Evolutionary conservation across 768 basidiomycete genomes (phyloP), one percentile per base, ranked within the genome.

Genomic region (Amyloporia xantha): DNA sequence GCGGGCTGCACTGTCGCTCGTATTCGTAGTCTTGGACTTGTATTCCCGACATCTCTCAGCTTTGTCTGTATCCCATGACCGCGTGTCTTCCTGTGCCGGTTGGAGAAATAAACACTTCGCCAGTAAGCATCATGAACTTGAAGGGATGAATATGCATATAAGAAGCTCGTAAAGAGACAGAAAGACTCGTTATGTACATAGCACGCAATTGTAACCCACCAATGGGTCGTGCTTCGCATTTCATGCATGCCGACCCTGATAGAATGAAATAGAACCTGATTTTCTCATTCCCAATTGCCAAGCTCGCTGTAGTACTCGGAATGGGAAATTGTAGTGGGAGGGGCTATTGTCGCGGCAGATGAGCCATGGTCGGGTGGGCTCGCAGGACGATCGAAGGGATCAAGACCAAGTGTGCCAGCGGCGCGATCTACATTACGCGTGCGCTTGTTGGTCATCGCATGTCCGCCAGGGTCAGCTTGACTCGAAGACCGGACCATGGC

Each of bases 371-470:
- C 77, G 47, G 86, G 82, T 43, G 67, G 65, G 66, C 84, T 76
- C 3, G 60, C 54, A n/a, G n/a, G n/a, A 61, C 81, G 75, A 58
- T 84, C 79, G 21, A 76, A 73, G 9, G 89, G 86, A 60, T 93
- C 91, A 45, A 97, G 79, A 47, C 95, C 95, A 69, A 3, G 78
- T 72, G 57, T 75, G 48, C 66, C 67, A 35, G 81, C 81, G 37
- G 70, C 72, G n/a, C 91, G 78, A 61, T 84, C 81, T 58, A 79
- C 81, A n/a, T 91, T 90, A 50, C 92, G 75, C 23, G 77, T 82
- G 43, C 87, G 82, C 45, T 82, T 72, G 47, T 71, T 73, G 44
- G 67, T 70, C 59, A 75, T 71, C 1, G 76, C 68, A 5, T 68
- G 66, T 2, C 67, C 70, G 37, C 78, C 76, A 4, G 78, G 65